phyloP scores from a whole-genome alignment of 2,329 filamentous ascomycete species.

The Aspergillus candidus region DNA sequence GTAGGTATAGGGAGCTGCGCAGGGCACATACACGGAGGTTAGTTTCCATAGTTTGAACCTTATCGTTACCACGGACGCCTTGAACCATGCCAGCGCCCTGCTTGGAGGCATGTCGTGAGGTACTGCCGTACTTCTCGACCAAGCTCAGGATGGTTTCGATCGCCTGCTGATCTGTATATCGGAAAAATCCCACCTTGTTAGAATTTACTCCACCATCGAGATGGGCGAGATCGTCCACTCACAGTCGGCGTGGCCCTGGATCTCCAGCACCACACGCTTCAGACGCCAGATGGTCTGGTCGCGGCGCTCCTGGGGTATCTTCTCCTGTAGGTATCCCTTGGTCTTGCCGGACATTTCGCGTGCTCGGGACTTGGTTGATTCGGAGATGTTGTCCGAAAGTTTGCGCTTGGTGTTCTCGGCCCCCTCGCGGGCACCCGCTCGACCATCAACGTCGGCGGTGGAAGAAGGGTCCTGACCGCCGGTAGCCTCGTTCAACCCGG shows the following conservation, averaged over 20 bases:
- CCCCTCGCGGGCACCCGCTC: conserved; percentile 37
- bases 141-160: conserved; percentile 78
- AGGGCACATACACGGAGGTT: conserved; percentile 62
- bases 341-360: conserved; percentile 42
- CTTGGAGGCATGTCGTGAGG: conserved; percentile 60
- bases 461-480: conserved; percentile 45
- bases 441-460: conserved; percentile 49
- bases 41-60: conserved; percentile 65
- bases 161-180: conserved; percentile 64
- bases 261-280: conserved; percentile 97
- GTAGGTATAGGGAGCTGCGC: conserved; percentile 37
- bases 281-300: conserved; percentile 87
- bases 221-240: conserved; percentile 24
- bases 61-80: conserved; percentile 60
- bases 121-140: conserved; percentile 76
- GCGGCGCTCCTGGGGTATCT: conserved; percentile 86
- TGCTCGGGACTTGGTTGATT: conserved; percentile 46
- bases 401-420: conserved; percentile 44
- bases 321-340: conserved; percentile 71
- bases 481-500: conserved; percentile 47
- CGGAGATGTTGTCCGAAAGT: conserved; percentile 57
- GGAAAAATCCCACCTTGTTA: conserved; percentile 3
- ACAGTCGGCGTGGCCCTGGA: conserved; percentile 91
- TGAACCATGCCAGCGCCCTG: conserved; percentile 64
- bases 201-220: neutral